phyloP scores from a whole-genome alignment of 2,329 filamentous ascomycete genomes.

The Elsinoe australis region DNA sequence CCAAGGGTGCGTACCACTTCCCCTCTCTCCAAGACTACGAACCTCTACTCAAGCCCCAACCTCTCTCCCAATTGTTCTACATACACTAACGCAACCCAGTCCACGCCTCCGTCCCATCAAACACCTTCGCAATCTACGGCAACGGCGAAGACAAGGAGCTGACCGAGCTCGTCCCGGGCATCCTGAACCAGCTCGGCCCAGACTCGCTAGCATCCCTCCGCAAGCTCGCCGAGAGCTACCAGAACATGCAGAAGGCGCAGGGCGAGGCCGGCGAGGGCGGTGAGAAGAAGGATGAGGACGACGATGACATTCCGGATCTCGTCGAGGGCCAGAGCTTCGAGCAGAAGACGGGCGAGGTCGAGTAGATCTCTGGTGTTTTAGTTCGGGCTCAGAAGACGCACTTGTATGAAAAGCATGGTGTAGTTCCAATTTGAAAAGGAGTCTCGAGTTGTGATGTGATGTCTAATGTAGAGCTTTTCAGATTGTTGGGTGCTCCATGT shows the following conservation, averaged over 20 bases:
- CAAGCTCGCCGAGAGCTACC: constrained; percentile 98
- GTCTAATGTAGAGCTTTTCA: too few species aligned
- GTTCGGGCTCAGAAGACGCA: too few species aligned
- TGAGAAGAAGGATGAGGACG: constrained; percentile 60
- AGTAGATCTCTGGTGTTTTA: constrained; percentile 11
- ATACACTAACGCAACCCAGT: constrained; percentile 47
- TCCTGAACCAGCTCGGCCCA: constrained; percentile 98
- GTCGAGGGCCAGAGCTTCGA: constrained; percentile 98
- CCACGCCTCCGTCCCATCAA: constrained; percentile 91
- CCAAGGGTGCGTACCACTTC: constrained; percentile 66
- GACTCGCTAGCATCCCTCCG: constrained; percentile 95
- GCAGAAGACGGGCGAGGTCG: constrained; percentile 25
- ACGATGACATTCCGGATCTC: constrained; percentile 85
- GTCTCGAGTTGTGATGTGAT: too few species aligned
- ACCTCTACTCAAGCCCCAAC: too few species aligned
- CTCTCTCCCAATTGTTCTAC: too few species aligned
- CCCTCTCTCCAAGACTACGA: not conserved
- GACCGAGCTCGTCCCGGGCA: constrained; percentile 96
- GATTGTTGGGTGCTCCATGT: constrained; percentile 6
- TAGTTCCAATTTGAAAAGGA: too few species aligned
- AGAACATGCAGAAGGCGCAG: constrained; percentile 95
- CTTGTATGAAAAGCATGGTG: too few species aligned
- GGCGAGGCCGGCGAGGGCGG: constrained; percentile 61
- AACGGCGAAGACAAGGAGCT: constrained; percentile 99
- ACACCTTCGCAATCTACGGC: constrained; percentile 99